These are phyloP conservation scores for Nevesoporus exiguus DNA, from an alignment of 768 basidiomycete species.

Conservation along the genomic window DNA sequence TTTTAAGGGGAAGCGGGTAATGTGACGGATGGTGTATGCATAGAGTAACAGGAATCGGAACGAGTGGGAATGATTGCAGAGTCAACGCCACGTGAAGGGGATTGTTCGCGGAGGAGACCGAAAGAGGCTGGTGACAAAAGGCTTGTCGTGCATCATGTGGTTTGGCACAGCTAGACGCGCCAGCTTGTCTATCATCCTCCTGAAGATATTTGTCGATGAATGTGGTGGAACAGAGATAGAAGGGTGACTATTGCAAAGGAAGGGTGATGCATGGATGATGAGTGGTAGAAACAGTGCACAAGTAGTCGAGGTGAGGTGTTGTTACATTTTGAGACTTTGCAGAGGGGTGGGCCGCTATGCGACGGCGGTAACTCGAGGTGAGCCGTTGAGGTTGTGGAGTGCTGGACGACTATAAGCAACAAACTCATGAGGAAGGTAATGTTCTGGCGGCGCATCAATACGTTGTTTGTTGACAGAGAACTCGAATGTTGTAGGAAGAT, in stretches of 20 bases:
- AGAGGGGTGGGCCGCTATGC: conserved; percentile 49
- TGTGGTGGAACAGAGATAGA: conserved; percentile 42
- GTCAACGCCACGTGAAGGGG: conserved; percentile 13
- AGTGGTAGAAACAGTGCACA: conserved; percentile 62
- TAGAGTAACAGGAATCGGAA: conserved; percentile 45
- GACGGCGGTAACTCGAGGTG: conserved; percentile 51
- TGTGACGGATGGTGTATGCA: conserved; percentile 54
- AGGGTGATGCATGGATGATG: conserved; percentile 63
- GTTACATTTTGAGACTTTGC: conserved; percentile 75
- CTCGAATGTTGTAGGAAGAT: conserved; percentile 66
- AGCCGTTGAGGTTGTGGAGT: conserved; percentile 73
- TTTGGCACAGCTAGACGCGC: conserved; percentile 19
- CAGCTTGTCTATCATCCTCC: conserved; percentile 15
- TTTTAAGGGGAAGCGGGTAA: conserved; percentile 41
- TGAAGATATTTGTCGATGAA: conserved; percentile 45
- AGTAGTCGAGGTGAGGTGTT: conserved; percentile 58
- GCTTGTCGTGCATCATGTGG: conserved; percentile 15
- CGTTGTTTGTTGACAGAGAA: conserved; percentile 69
- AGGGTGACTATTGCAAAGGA: conserved; percentile 58
- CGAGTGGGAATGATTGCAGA: conserved; percentile 39
- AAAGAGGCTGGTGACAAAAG: conserved; percentile 10
- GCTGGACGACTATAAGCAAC: conserved; percentile 75
- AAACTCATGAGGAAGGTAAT: conserved; percentile 78
- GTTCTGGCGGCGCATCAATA: conserved; percentile 65
- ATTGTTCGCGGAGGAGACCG: conserved; percentile 12